Percentiles rank a stretch among this genome's conserved stretches.
These are phyloP conservation scores for Mucor sp. DNA, from an alignment of 371 early-diverging fungal genomes.

Conservation along the genomic window DNA sequence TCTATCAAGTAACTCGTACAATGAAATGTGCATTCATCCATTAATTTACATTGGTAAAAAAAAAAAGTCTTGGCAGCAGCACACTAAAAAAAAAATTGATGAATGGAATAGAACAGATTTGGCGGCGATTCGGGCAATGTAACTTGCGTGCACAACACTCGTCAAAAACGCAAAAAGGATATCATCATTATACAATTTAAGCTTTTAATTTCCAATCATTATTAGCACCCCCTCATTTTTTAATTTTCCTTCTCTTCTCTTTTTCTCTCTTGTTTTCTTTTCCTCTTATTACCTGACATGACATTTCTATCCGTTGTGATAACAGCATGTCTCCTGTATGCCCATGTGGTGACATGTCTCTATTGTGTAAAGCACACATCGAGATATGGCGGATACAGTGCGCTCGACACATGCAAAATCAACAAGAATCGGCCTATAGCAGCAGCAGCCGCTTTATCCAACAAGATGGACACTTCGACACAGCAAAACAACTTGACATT, in stretches of 20 bases:
- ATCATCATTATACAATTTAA: not conserved
- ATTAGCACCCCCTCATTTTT: not conserved
- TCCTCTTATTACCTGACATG: not conserved
- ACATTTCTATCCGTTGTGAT: not conserved
- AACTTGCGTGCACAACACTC: not conserved
- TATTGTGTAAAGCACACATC: slow-evolving; percentile 8
- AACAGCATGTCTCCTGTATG: not conserved
- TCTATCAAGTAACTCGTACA: too few species aligned
- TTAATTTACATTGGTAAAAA: too few species aligned
- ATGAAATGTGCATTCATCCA: too few species aligned
- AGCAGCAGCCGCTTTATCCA: slow-evolving; percentile 12
- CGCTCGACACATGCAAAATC: slow-evolving; percentile 1
- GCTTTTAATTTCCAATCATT: not conserved
- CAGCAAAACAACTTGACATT: slow-evolving; percentile 4
- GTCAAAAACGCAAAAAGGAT: too few species aligned
- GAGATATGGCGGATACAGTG: not conserved
- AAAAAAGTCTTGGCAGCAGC: slow-evolving; percentile 28
- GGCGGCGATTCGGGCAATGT: slow-evolving; percentile 3
- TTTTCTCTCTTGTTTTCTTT: not conserved
- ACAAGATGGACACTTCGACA: not conserved
- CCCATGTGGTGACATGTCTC: not conserved
- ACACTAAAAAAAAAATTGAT: slow-evolving; percentile 6
- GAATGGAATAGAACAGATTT: not conserved
- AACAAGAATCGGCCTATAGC: not conserved
- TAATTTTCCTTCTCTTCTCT: not conserved